Conservation (phyloP, 2,329 filamentous ascomycete species). For the Cladophialophora immunda region DNA sequence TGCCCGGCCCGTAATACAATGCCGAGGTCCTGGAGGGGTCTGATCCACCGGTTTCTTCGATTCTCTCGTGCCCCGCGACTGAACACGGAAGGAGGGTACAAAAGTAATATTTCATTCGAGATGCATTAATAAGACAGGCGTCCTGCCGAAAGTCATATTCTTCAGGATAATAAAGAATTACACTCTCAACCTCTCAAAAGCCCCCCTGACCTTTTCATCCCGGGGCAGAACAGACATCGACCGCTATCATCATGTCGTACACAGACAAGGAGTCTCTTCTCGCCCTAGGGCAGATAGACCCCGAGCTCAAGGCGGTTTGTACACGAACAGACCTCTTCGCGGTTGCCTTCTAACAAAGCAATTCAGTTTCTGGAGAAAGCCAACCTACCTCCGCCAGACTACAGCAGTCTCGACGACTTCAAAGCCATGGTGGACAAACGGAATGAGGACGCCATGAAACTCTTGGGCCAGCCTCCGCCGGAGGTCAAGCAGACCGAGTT, state of each 20-base stretch:
- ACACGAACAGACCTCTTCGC: neutral
- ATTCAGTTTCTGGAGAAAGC: conserved; percentile 37
- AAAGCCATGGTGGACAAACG: conserved; percentile 35
- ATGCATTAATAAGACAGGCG: conserved; percentile 6
- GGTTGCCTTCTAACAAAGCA: conserved; percentile 9
- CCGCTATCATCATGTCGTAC: conserved; percentile 21
- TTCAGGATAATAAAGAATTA: neutral
- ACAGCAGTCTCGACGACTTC: conserved; percentile 34
- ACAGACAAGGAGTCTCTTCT: conserved; percentile 42
- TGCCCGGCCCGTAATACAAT: neutral
- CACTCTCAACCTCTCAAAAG: neutral
- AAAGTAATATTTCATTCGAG: neutral
- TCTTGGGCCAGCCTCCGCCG: conserved; percentile 33
- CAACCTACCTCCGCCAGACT: conserved; percentile 35
- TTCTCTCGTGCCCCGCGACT: neutral
- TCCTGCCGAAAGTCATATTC: conserved; percentile 2
- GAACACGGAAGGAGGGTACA: neutral
- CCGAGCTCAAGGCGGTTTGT: conserved; percentile 44
- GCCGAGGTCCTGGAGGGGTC: conserved; percentile 10
- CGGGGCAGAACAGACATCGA: neutral
- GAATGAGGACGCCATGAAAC: conserved; percentile 28
- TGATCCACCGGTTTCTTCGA: neutral
- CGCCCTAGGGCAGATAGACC: conserved; percentile 43
- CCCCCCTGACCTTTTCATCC: neutral
- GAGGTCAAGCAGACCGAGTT: conserved; percentile 38